phyloP scores from a whole-genome alignment of 768 basidiomycete genomes.

The Lactarius psammicola region DNA sequence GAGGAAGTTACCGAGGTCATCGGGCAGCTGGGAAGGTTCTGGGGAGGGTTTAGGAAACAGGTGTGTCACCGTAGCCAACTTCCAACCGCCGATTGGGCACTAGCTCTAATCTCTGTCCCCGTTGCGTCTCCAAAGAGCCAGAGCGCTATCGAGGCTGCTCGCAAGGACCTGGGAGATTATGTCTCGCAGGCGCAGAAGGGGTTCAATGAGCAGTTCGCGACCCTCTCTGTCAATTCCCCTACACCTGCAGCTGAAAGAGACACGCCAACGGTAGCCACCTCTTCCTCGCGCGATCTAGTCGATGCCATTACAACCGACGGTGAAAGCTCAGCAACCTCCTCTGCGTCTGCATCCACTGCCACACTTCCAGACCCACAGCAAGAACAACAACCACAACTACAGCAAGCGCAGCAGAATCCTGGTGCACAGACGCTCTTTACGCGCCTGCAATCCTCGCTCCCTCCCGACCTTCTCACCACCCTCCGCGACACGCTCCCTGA shows the following conservation, averaged over 20 bases:
- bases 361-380: slow-evolving; percentile 12
- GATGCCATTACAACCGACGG: slow-evolving; percentile 25
- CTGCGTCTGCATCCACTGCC: slow-evolving; percentile 24
- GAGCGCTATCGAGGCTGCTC: slow-evolving; percentile 61
- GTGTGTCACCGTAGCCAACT: slow-evolving; percentile 40
- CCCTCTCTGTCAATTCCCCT: slow-evolving; percentile 23
- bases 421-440: slow-evolving; percentile 53
- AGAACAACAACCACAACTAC: too few species aligned
- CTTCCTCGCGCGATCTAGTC: slow-evolving; percentile 31
- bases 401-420: slow-evolving; percentile 7
- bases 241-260: slow-evolving; percentile 18
- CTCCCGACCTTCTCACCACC: slow-evolving; percentile 67
- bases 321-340: slow-evolving; percentile 31
- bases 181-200: slow-evolving; percentile 81
- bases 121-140: slow-evolving; percentile 52
- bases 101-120: background rate
- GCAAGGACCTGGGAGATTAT: slow-evolving; percentile 68
- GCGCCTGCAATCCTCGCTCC: slow-evolving; percentile 70
- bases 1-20: slow-evolving; percentile 89
- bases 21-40: slow-evolving; percentile 81
- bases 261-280: slow-evolving; percentile 28
- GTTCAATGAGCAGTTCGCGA: slow-evolving; percentile 56
- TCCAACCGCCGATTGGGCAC: background rate
- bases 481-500: slow-evolving; percentile 70
- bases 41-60: slow-evolving; percentile 92